A percentile compares a stretch with the other conserved stretches of the same genome.
Conservation (phyloP, 164 flowering plant species). For the Magnolia changhungtana region DNA sequence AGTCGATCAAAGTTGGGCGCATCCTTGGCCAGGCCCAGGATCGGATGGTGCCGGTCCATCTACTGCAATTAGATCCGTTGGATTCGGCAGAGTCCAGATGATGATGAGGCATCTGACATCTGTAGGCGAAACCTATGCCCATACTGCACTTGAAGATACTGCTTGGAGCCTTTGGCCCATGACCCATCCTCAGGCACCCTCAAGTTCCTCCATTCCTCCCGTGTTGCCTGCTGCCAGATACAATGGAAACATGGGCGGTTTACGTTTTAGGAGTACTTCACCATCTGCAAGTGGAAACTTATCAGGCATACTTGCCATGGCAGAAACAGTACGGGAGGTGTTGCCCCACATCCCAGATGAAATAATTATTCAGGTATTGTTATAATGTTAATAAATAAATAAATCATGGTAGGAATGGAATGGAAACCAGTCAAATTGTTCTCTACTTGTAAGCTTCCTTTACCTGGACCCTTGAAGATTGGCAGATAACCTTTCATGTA, state of each 20-base stretch:
- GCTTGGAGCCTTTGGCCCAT: slow-evolving; percentile 87
- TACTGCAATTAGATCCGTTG: slow-evolving; percentile 54
- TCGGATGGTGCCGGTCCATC: slow-evolving; percentile 95
- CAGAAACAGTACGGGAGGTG: slow-evolving; percentile 90
- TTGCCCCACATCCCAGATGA: slow-evolving; percentile 94
- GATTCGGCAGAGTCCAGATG: slow-evolving; percentile 86
- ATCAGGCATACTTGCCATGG: slow-evolving; percentile 81
- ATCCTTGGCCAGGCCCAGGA: slow-evolving; percentile 55
- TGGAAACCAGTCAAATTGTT: not conserved
- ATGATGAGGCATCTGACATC: slow-evolving; percentile 98
- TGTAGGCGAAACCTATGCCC: slow-evolving; percentile 93
- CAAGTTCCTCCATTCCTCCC: slow-evolving; percentile 45
- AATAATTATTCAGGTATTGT: slow-evolving; percentile 75
- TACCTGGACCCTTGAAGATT: not conserved
- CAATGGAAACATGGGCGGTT: slow-evolving; percentile 39
- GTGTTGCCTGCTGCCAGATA: slow-evolving; percentile 34
- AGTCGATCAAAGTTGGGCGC: slow-evolving; percentile 62
- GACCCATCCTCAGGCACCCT: slow-evolving; percentile 55
- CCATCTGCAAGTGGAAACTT: slow-evolving; percentile 45
- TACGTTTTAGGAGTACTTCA: slow-evolving; percentile 47
- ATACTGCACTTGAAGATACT: slow-evolving; percentile 76
- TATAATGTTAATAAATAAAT: not conserved
- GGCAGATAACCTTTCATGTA: not conserved
- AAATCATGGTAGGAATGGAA: not conserved
- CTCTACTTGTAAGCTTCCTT: not conserved